Base-by-base conservation (phyloP, 139 green algal genomes). In the Chlorella sp. region DNA sequence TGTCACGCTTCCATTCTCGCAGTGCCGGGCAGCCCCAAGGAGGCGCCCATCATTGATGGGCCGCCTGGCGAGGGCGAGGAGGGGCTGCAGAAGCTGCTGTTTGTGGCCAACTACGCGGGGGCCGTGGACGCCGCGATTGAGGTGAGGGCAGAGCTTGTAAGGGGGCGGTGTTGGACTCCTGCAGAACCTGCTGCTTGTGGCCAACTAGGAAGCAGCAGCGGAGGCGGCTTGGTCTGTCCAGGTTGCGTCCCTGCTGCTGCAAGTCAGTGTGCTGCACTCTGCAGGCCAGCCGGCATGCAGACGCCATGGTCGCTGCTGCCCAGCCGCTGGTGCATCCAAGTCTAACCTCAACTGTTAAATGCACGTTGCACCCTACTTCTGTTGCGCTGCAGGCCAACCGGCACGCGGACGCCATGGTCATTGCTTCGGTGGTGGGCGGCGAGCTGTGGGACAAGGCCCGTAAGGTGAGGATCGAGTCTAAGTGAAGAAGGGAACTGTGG, bases 231-330 rank as follows among this genome's bases (percentile, higher is more conserved):
- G n/a, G n/a, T n/a, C n/a, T n/a, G n/a, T n/a, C n/a, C n/a, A n/a
- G n/a, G n/a, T n/a, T n/a, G n/a, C n/a, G n/a, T n/a, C n/a, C n/a
- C n/a, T n/a, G n/a, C n/a, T n/a, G n/a, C n/a, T n/a, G n/a, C n/a
- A n/a, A n/a, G n/a, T n/a, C n/a, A n/a, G n/a, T n/a, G n/a, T n/a
- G n/a, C n/a, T n/a, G n/a, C n/a, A n/a, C n/a, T n/a, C 5, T 92
- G 80, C 79, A 87, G 65, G 90, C 90, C 11, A 87, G 91, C 44
- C 92, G 96, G 60, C 90, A 96, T 74, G 95, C 97, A 13, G 97
- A 99, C 73, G 97, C 97, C 26, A 91, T 99, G 73, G 78, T 98
- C n/a, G 93, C 97, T 41, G 96, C 95, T 4, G n/a, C n/a, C n/a
- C n/a, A n/a, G n/a, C n/a, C n/a, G n/a, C n/a, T n/a, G n/a, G n/a